Percentiles rank a stretch among this genome's conserved stretches.
Conservation (phyloP, 2,329 filamentous ascomycete species). For the Venturia pyrina region DNA sequence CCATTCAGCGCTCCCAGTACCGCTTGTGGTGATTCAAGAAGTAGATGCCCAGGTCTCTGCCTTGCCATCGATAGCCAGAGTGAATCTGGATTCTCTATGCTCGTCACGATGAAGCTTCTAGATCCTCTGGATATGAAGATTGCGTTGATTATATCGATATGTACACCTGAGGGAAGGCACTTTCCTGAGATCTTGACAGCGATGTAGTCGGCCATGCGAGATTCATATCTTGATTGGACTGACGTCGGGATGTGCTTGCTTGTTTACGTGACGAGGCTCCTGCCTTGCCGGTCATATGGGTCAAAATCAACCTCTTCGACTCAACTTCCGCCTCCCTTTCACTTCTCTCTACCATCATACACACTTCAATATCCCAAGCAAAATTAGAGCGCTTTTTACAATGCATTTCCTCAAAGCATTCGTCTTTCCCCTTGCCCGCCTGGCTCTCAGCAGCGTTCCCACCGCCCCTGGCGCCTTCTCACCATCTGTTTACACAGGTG, state of each 20-base stretch:
- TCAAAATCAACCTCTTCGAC: neutral
- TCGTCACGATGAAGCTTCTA: too few species aligned
- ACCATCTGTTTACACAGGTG: constrained; percentile 45
- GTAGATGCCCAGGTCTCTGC: too few species aligned
- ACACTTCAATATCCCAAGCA: neutral
- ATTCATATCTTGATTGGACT: neutral
- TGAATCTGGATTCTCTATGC: too few species aligned
- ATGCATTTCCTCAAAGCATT: neutral
- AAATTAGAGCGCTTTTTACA: neutral
- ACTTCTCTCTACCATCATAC: neutral
- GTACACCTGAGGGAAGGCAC: neutral
- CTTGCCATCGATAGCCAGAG: too few species aligned
- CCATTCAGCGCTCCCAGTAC: too few species aligned
- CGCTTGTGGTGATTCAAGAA: too few species aligned
- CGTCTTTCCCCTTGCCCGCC: neutral
- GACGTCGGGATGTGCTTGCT: neutral
- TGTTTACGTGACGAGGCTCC: neutral
- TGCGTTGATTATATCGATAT: too few species aligned
- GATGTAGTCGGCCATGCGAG: neutral
- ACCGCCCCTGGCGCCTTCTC: constrained; percentile 33
- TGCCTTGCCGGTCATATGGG: neutral
- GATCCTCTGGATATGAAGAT: too few species aligned
- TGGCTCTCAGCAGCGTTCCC: neutral
- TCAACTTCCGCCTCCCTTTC: neutral
- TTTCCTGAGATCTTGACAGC: neutral